Evolutionary conservation across 1,139 yeast genomes (phyloP).

Genomic region (Tardiomyces depauwii): DNA sequence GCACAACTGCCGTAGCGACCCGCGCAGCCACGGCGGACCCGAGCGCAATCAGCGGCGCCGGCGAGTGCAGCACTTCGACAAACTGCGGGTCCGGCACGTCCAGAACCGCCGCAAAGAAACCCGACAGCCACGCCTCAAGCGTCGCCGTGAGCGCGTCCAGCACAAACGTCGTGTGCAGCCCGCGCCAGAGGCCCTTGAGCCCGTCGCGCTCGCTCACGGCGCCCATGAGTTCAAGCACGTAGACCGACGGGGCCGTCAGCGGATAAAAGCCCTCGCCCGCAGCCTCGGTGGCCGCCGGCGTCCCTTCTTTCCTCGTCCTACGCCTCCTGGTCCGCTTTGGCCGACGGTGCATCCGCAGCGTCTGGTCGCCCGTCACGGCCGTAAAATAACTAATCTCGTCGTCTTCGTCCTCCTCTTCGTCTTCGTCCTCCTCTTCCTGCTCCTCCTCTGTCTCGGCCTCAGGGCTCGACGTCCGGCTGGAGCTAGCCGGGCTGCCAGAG

Average conservation of each 20-base stretch:
- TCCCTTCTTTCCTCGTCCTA: too few relatives aligned
- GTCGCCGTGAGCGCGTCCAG: slow-evolving; percentile 67
- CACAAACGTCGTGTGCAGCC: slow-evolving; percentile 75
- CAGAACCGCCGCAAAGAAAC: slow-evolving; percentile 68
- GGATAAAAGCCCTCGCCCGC: slow-evolving; percentile 5
- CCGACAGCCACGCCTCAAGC: slow-evolving; percentile 86
- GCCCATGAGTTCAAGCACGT: slow-evolving; percentile 60
- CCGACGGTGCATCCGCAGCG: slow-evolving; percentile 3
- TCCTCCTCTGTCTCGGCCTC: slow-evolving; percentile 12
- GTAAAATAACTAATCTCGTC: slow-evolving; percentile 40
- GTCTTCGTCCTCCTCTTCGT: slow-evolving; percentile 45
- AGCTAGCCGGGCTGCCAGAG: slow-evolving; percentile 11
- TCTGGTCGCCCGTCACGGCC: slow-evolving; percentile 19
- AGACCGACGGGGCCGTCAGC: slow-evolving; percentile 52
- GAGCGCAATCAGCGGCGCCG: slow-evolving; percentile 61
- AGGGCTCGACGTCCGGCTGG: slow-evolving; percentile 5
- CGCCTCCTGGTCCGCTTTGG: background rate
- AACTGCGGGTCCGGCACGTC: slow-evolving; percentile 89
- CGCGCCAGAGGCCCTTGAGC: slow-evolving; percentile 73
- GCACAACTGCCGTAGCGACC: slow-evolving; percentile 59
- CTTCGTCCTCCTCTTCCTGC: slow-evolving; percentile 29
- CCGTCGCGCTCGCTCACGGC: slow-evolving; percentile 70
- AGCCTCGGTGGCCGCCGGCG: too few relatives aligned
- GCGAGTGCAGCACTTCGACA: slow-evolving; percentile 71
- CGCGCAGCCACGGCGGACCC: slow-evolving; percentile 60